Percentiles rank a stretch among this genome's conserved stretches.
These are phyloP conservation scores for Beta lomatogona DNA, from an alignment of 179 eudicot species.

Conservation along the genomic window DNA sequence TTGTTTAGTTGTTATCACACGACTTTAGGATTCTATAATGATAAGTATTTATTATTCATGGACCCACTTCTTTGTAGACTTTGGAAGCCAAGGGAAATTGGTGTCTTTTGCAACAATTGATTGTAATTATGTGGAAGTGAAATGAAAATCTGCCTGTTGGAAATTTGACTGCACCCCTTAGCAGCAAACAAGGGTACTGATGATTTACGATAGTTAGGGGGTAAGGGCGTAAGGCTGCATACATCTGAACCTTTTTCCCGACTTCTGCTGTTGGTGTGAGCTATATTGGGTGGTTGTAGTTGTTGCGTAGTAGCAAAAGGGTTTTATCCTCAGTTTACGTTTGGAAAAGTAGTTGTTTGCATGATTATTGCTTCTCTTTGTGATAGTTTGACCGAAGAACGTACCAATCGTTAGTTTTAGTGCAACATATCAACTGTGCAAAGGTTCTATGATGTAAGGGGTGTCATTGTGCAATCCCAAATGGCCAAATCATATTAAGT, in stretches of 20 bases:
- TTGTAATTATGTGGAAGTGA: not conserved
- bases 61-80: conserved; percentile 7
- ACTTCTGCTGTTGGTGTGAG: not conserved
- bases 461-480: not conserved
- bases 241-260: not conserved
- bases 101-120: not conserved
- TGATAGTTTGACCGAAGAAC: not conserved
- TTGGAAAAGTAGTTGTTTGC: not conserved
- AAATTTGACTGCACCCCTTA: not conserved
- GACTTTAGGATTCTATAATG: not conserved
- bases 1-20: not conserved
- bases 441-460: not conserved
- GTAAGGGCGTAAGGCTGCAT: not conserved
- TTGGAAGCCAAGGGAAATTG: conserved; percentile 1
- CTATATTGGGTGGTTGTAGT: not conserved
- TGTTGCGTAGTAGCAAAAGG: not conserved
- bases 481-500: too few species aligned
- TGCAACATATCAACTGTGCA: not conserved
- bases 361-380: not conserved
- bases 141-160: not conserved
- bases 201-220: not conserved
- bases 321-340: not conserved
- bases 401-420: not conserved
- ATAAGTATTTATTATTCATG: not conserved
- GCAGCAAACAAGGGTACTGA: not conserved